phyloP scores from a whole-genome alignment of 345 rosid genomes.

The Citrus inodora region DNA sequence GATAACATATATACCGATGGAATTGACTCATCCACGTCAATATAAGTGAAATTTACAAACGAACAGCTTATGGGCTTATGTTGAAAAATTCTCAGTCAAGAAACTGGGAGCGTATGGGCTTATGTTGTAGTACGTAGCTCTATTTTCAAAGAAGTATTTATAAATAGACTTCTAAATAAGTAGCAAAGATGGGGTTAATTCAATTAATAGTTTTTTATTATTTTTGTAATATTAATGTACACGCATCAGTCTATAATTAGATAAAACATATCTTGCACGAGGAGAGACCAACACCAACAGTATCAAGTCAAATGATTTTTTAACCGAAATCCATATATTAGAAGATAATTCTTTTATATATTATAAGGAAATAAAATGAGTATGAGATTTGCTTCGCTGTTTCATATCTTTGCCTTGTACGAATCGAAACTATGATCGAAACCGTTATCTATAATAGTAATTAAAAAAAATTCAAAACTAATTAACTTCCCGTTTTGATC shows the following conservation, averaged over 20 bases:
- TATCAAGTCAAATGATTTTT: not conserved
- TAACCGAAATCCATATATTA: not conserved
- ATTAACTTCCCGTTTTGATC: too few relatives aligned
- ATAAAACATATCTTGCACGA: not conserved
- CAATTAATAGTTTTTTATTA: not conserved
- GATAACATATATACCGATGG: too few relatives aligned
- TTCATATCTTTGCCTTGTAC: not conserved
- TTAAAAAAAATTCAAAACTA: not conserved
- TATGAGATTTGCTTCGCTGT: slow-evolving; percentile 10
- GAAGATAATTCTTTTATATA: not conserved
- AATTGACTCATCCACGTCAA: too few relatives aligned
- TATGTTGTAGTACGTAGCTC: too few relatives aligned
- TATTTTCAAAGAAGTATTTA: too few relatives aligned
- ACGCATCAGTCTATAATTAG: not conserved
- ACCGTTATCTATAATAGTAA: not conserved
- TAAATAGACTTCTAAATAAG: not conserved
- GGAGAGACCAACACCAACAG: not conserved
- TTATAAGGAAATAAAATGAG: not conserved
- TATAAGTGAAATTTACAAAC: too few relatives aligned
- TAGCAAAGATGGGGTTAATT: not conserved
- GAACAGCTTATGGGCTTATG: too few relatives aligned
- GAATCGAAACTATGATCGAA: not conserved
- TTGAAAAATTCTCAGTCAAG: too few relatives aligned
- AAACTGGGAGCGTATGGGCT: too few relatives aligned
- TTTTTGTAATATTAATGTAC: not conserved